Conservation (phyloP, 306 rosid genomes). For the Fragaria iinumae region DNA sequence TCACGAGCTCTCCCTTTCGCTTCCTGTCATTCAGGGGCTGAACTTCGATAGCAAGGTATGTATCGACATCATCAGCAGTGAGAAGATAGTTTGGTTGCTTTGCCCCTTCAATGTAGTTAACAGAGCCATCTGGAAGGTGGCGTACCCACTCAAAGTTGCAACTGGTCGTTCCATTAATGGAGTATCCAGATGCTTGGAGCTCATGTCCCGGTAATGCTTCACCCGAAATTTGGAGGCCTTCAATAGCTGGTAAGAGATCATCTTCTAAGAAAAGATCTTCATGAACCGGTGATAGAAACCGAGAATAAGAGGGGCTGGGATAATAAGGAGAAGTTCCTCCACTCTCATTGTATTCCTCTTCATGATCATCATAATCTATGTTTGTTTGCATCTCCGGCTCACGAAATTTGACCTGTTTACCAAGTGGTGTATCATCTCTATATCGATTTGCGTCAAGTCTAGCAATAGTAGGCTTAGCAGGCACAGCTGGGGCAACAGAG, state of each 20-base stretch:
- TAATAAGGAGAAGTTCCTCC: conserved; percentile 66
- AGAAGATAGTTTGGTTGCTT: conserved; percentile 91
- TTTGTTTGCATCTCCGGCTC: conserved; percentile 58
- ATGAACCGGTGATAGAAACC: conserved; percentile 69
- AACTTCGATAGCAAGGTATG: conserved; percentile 91
- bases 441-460: conserved; percentile 43
- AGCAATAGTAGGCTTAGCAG: conserved; percentile 37
- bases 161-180: conserved; percentile 90
- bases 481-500: conserved; percentile 33
- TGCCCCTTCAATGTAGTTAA: conserved; percentile 92
- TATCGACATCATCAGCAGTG: conserved; percentile 88
- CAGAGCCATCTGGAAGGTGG: conserved; percentile 90
- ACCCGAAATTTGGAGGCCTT: conserved; percentile 86
- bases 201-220: conserved; percentile 86
- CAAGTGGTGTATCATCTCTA: conserved; percentile 46
- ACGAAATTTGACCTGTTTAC: conserved; percentile 84
- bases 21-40: conserved; percentile 93
- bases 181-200: conserved; percentile 88
- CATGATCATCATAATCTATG: conserved; percentile 60
- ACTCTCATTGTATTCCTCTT: conserved; percentile 68
- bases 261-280: conserved; percentile 95
- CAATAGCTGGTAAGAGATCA: conserved; percentile 91
- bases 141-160: conserved; percentile 99
- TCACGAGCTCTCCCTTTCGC: conserved; percentile 94
- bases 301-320: conserved; percentile 67